phyloP scores from a whole-genome alignment of 176 grass and related monocot genomes.

The Olyra latifolia region DNA sequence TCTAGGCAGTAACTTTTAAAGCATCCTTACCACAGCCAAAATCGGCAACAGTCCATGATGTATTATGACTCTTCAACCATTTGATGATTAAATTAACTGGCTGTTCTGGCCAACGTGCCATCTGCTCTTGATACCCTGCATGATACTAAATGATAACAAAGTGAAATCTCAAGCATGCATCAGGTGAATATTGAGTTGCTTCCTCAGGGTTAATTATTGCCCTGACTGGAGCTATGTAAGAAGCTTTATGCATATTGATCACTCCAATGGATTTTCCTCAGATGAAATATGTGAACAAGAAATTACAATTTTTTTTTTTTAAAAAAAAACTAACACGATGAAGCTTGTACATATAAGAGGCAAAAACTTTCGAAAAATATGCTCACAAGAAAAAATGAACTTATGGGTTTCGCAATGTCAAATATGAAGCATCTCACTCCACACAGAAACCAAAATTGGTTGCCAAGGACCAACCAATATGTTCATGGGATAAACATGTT shows the following conservation, averaged over 20 bases:
- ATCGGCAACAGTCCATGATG: constrained; percentile 85
- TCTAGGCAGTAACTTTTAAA: not conserved
- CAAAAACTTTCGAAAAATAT: not conserved
- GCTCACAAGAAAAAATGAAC: not conserved
- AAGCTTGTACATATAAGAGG: not conserved
- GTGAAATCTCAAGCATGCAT: constrained; percentile 25
- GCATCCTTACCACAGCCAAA: constrained; percentile 87
- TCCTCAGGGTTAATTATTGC: not conserved
- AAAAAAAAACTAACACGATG: not conserved
- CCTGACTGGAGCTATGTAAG: not conserved
- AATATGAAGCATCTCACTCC: not conserved
- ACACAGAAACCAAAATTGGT: not conserved
- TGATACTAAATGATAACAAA: constrained; percentile 77
- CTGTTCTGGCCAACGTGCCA: constrained; percentile 90
- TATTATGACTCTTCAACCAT: constrained; percentile 72
- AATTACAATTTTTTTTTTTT: not conserved
- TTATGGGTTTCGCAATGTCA: constrained; percentile 1
- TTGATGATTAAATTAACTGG: constrained; percentile 85
- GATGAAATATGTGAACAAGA: constrained; percentile 13
- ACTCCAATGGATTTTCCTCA: not conserved
- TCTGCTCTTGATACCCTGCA: constrained; percentile 93
- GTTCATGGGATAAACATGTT: not conserved
- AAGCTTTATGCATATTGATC: constrained; percentile 8
- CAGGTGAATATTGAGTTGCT: not conserved
- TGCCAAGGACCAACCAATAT: constrained; percentile 2